phyloP scores from a whole-genome alignment of 495 filamentous ascomycete species.

The Cudoniella acicularis region DNA sequence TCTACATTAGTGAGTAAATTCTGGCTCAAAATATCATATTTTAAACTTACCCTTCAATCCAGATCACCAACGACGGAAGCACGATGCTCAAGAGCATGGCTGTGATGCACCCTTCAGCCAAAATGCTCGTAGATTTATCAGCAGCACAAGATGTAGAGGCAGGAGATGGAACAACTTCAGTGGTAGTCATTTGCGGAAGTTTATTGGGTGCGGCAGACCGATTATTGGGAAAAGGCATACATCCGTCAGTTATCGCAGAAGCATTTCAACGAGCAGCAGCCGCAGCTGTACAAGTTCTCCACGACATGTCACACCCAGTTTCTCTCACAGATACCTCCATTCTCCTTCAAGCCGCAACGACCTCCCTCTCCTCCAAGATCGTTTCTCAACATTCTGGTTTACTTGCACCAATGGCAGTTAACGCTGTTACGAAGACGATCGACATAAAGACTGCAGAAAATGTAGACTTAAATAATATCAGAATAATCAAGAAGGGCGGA shows the following conservation, averaged over 20 bases:
- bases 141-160: constrained; percentile 98
- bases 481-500: constrained; percentile 96
- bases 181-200: constrained; percentile 95
- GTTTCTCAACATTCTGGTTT: constrained; percentile 93
- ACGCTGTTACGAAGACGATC: constrained; percentile 91
- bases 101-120: constrained; percentile 96
- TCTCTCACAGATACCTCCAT: constrained; percentile 81
- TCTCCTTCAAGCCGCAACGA: constrained; percentile 93
- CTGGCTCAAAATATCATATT: too few relatives aligned
- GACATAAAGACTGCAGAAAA: constrained; percentile 94
- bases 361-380: constrained; percentile 97
- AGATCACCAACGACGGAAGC: constrained; percentile 96
- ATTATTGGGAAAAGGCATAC: constrained; percentile 86
- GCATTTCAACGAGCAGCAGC: constrained; percentile 93
- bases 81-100: constrained; percentile 98
- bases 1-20: constrained; percentile 63
- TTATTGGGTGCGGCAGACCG: constrained; percentile 90
- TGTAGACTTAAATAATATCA: constrained; percentile 92
- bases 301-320: constrained; percentile 94
- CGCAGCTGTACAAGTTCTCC: constrained; percentile 81
- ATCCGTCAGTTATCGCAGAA: constrained; percentile 96
- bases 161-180: constrained; percentile 96
- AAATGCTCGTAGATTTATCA: constrained; percentile 97
- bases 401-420: constrained; percentile 93
- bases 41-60: not conserved